phyloP scores from a whole-genome alignment of 345 rosid genomes.

The Ricinus communis region DNA sequence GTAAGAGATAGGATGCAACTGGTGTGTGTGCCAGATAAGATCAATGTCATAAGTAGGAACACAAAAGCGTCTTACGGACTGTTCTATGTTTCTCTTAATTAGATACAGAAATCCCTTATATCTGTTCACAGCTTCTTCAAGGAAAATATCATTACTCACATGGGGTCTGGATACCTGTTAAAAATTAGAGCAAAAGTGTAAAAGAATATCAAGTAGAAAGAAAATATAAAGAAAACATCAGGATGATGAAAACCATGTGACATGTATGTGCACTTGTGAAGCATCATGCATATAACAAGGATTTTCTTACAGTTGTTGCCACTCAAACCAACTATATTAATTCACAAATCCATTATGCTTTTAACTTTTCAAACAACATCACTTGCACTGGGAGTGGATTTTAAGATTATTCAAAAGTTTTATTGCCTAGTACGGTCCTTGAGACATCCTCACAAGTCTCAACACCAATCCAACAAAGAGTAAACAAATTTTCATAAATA shows the following conservation, averaged over 20 bases:
- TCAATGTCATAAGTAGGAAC: conserved; percentile 98
- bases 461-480: neutral
- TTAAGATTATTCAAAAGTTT: neutral
- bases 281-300: conserved; percentile 2
- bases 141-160: conserved; percentile 58
- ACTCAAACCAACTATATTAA: neutral
- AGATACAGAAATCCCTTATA: conserved; percentile 86
- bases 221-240: neutral
- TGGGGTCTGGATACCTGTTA: conserved; percentile 74
- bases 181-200: conserved; percentile 4
- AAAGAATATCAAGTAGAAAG: neutral
- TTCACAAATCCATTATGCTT: neutral
- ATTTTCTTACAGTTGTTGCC: neutral
- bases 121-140: conserved; percentile 80
- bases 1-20: conserved; percentile 77
- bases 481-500: neutral
- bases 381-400: neutral
- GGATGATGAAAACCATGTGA: conserved; percentile 12
- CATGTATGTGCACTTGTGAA: neutral
- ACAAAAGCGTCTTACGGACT: conserved; percentile 58
- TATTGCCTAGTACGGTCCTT: neutral
- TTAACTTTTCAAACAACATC: neutral
- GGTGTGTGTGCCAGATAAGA: conserved; percentile 98
- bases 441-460: neutral
- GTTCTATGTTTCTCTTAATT: conserved; percentile 73